Base-by-base conservation (phyloP, 306 rosid genomes). In the Citrullus colocynthis region DNA sequence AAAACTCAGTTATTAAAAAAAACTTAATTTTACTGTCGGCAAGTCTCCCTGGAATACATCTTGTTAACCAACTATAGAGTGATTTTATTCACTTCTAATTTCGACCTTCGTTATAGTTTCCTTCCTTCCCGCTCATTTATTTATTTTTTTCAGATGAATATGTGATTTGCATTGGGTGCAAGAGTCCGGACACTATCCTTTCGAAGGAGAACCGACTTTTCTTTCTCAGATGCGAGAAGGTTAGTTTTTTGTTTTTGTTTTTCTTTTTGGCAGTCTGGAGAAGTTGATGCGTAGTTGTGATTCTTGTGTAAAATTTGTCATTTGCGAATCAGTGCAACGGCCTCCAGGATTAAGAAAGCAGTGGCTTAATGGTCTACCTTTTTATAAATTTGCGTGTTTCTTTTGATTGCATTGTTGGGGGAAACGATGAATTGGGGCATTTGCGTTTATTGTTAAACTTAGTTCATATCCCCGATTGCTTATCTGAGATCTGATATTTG, bases 141-240 rank as follows among this genome's bases (percentile, higher is more conserved):
- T 36, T 39, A 28, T 9, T 16, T 24, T 4, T 14, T 57, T 30
- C 88, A 92, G 97, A 91, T 80, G 98, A 95, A 65, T 93, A 93
- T 80, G 97, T 91, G 65, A 93, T 91, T 79, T 91, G 97, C 82
- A 37, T 93, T 62, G 98, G 98, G 76, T 93, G 97, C 89, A 93
- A 93, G 83, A 90, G 97, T 82, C 99, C 97, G 0, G 98, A 95
- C 88, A 95, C 98, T 8, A 89, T 92, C 69, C 97, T 95, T 64
- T 81, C 96, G 4, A 95, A 95, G 92, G 98, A 95, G 87, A 95
- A 95, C 56, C 97, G 98, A 41, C 88, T 95, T 11, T 95, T 92
- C 90, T 95, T 95, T 83, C 98, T 92, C 62, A 91, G 98, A 79
- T 95, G 98, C 70, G 97, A 95, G 80, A 95, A 90, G 97, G 98